Base-by-base conservation (phyloP, 345 rosid species). In the rapeseed (Brassica napus) region DNA sequence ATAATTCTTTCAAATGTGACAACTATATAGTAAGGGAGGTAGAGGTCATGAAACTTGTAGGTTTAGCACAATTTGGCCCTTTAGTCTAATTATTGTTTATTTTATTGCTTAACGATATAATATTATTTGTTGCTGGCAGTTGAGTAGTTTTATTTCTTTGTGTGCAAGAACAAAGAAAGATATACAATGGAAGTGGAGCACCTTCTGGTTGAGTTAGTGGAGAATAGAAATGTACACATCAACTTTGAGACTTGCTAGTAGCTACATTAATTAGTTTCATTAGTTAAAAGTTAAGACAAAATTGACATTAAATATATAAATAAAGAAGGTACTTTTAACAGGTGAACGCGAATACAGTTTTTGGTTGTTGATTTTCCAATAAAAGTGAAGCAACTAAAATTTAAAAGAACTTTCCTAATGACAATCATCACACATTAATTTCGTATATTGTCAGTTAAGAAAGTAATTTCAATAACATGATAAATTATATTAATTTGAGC, bases 191-290 rank as follows among this genome's bases (percentile, higher is more conserved):
- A 34, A 47, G 82, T 79, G 77, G 82, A 57, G 59, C 68, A 79
- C 82, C 82, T 72, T 72, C 68, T 79, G 73, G 77, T 67, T 72
- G 68, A 5, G 28, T 72, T 71, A 65, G 62, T 66, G 77, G 77
- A 16, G 73, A 26, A 52, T 63, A 52, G 64, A 34, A 34, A 35
- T 49, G 75, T 37, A 63, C 70, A 24, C 65, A 63, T 21, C 58
- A 70, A 77, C 23, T 34, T 55, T 63, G 44, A 70, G 69, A 47
- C 68, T 70, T 35, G 42, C 37, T 32, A 32, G 37, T 8, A 69
- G 61, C 62, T 23, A 69, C 16, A 60, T 44, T 44, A 28, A 28
- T 28, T 2, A 21, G 26, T n/a, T 60, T 10, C 16, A 32, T 49
- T 62, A 49, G 60, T 37, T 37, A 24, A 23, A 10, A 63, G 21